These are phyloP conservation scores for Auriscalpium vulgare DNA, from an alignment of 768 basidiomycete genomes.

Conservation along the genomic window DNA sequence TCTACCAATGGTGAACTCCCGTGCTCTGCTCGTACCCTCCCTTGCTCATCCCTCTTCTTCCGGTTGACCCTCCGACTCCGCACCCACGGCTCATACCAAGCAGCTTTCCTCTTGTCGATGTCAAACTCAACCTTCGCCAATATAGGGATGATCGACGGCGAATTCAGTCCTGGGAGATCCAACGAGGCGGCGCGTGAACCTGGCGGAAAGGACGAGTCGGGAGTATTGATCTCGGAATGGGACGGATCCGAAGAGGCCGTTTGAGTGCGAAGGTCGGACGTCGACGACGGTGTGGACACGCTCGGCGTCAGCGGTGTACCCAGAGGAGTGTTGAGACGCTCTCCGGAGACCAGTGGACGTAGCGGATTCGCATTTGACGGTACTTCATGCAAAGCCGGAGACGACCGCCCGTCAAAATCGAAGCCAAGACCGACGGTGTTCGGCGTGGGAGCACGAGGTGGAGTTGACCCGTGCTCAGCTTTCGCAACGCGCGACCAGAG, in stretches of 20 bases:
- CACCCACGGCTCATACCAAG: constrained; percentile 84
- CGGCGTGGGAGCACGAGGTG: constrained; percentile 26
- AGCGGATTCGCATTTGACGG: constrained; percentile 24
- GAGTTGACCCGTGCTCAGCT: constrained; percentile 42
- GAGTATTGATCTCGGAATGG: constrained; percentile 19
- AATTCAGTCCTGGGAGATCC: constrained; percentile 58
- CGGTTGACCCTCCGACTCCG: constrained; percentile 55
- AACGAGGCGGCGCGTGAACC: constrained; percentile 39
- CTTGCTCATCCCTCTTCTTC: constrained; percentile 35
- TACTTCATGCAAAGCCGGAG: background rate
- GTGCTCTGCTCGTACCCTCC: constrained; percentile 8
- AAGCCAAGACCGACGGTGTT: constrained; percentile 38
- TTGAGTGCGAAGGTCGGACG: constrained; percentile 39
- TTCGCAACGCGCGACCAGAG: constrained; percentile 72
- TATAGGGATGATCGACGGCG: constrained; percentile 65
- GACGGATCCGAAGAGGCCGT: constrained; percentile 13
- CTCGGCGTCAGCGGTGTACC: constrained; percentile 26
- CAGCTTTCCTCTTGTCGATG: constrained; percentile 71
- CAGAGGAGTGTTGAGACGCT: constrained; percentile 24
- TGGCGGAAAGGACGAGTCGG: constrained; percentile 22
- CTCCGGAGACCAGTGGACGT: constrained; percentile 36
- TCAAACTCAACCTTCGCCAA: constrained; percentile 95
- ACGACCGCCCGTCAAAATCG: constrained; percentile 2
- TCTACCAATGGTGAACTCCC: constrained; percentile 6
- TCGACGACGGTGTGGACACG: constrained; percentile 43